These are phyloP conservation scores for Camillea tinctor DNA, from an alignment of 2,329 filamentous ascomycete species.

Conservation along the genomic window DNA sequence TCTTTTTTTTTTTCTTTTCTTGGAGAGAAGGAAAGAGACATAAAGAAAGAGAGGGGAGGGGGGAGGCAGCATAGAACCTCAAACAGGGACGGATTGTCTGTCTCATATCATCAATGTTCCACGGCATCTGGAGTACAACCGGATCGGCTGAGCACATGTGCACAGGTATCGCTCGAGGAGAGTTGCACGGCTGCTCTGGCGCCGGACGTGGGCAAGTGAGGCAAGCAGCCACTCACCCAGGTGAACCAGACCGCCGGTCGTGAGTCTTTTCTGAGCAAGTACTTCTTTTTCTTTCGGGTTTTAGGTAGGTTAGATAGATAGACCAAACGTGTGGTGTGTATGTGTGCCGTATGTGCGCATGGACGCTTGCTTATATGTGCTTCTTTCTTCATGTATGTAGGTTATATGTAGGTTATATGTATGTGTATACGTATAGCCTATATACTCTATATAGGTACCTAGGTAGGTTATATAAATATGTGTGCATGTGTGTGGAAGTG, in stretches of 20 bases:
- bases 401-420: slow-evolving; percentile 1
- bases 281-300: not conserved
- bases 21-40: not conserved
- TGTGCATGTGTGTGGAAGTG: not conserved
- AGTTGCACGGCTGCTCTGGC: slow-evolving; percentile 16
- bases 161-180: slow-evolving; percentile 28
- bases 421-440: not conserved
- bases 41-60: no score
- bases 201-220: not conserved
- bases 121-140: slow-evolving; percentile 29
- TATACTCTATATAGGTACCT: no score
- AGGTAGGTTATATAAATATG: no score
- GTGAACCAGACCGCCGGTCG: slow-evolving; percentile 9
- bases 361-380: not conserved
- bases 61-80: slow-evolving; percentile 9
- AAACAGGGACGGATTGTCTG: slow-evolving; percentile 27
- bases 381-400: not conserved
- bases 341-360: not conserved
- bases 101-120: slow-evolving; percentile 24
- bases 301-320: not conserved
- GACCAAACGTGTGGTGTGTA: not conserved
- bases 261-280: slow-evolving; percentile 8
- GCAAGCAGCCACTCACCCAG: slow-evolving; percentile 14
- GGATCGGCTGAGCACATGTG: slow-evolving; percentile 30
- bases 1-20: no score